Conservation (phyloP, 805 yeast species). For the Tetrapisispora namnaoensis region DNA sequence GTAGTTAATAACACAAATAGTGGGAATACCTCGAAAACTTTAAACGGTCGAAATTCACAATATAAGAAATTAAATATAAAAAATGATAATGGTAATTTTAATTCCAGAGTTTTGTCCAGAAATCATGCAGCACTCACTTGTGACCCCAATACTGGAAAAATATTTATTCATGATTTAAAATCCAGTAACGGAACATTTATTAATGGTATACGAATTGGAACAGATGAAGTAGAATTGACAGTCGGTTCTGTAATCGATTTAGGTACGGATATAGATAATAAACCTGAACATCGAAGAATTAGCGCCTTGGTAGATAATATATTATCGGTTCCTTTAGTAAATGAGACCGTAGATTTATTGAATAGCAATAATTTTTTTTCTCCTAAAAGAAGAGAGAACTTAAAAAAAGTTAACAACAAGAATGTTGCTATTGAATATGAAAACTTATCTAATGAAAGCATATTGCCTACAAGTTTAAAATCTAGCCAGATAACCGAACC, state of each 20-base stretch:
- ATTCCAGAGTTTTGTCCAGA: slow-evolving; percentile 81
- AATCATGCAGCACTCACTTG: slow-evolving; percentile 84
- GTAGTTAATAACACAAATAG: slow-evolving; percentile 25
- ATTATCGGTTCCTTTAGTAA: slow-evolving; percentile 33
- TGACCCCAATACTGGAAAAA: slow-evolving; percentile 46
- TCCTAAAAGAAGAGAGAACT: background rate
- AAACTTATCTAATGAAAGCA: background rate
- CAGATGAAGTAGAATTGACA: slow-evolving; percentile 45
- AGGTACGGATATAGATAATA: slow-evolving; percentile 69
- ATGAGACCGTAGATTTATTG: slow-evolving; percentile 3
- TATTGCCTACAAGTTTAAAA: background rate
- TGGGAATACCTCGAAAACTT: background rate
- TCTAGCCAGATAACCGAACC: background rate
- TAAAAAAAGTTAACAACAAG: background rate
- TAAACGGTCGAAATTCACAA: slow-evolving; percentile 6
- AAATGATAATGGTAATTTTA: slow-evolving; percentile 77
- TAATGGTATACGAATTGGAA: slow-evolving; percentile 54
- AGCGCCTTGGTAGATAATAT: slow-evolving; percentile 71
- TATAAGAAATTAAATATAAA: slow-evolving; percentile 29
- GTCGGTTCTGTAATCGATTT: slow-evolving; percentile 69
- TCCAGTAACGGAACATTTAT: slow-evolving; percentile 88
- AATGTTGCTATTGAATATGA: background rate
- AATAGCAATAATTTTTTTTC: slow-evolving; percentile 1
- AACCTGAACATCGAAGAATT: slow-evolving; percentile 65
- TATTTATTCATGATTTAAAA: slow-evolving; percentile 71